Evolutionary conservation across 257 asterid genomes (phyloP).

Genomic region (Solanum clarkiae): DNA sequence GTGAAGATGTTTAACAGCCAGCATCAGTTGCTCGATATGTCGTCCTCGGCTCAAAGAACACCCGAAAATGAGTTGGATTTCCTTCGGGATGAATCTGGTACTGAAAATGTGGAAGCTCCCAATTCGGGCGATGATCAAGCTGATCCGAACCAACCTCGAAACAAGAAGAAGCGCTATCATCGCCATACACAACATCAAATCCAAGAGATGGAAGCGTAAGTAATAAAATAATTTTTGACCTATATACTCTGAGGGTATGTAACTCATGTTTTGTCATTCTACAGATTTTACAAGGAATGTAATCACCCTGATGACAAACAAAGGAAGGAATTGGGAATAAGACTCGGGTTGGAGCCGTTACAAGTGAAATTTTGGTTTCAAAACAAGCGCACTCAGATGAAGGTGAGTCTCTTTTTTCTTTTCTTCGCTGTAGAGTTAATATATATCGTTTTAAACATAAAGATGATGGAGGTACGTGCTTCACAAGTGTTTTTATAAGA

Average conservation of each 20-base stretch:
- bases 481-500: neutral
- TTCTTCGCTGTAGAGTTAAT: neutral
- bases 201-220: constrained; percentile 71
- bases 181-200: constrained; percentile 73
- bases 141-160: constrained; percentile 54
- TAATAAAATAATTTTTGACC: neutral
- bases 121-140: constrained; percentile 45
- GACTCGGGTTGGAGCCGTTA: constrained; percentile 62
- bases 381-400: constrained; percentile 88
- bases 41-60: constrained; percentile 10
- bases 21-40: constrained; percentile 50
- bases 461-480: neutral
- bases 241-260: neutral
- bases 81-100: constrained; percentile 51
- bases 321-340: constrained; percentile 79
- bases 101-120: constrained; percentile 46
- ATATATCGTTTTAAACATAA: neutral
- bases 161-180: constrained; percentile 61
- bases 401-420: constrained; percentile 20
- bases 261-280: neutral
- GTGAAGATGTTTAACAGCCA: constrained; percentile 50
- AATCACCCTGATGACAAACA: constrained; percentile 95
- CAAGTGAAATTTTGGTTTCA: constrained; percentile 97
- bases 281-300: constrained; percentile 68
- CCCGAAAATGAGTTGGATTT: constrained; percentile 46